phyloP scores from a whole-genome alignment of 169 alveolate genomes.

The Cystoisospora suis region DNA sequence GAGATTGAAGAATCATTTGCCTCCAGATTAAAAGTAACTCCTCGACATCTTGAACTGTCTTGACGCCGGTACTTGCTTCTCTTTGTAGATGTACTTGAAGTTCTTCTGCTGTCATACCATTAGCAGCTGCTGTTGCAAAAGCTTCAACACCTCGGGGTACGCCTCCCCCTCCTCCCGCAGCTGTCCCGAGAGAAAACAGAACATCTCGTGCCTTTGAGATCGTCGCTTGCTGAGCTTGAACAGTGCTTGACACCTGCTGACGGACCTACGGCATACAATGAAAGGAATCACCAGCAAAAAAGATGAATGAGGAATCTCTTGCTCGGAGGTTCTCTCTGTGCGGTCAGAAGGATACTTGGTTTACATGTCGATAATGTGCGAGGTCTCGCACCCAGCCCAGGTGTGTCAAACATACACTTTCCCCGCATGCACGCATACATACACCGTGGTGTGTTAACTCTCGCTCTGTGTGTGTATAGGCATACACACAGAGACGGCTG shows the following conservation, averaged over 20 bases:
- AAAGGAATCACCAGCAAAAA: background rate
- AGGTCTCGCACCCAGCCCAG: too few relatives aligned
- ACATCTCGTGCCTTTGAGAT: conserved; percentile 53
- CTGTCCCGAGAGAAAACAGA: conserved; percentile 42
- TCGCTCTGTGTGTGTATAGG: too few relatives aligned
- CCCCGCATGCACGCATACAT: too few relatives aligned
- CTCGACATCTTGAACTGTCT: conserved; percentile 44
- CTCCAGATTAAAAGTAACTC: conserved; percentile 52
- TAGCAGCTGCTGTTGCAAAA: conserved; percentile 17
- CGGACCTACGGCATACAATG: background rate
- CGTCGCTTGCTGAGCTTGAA: conserved; percentile 34
- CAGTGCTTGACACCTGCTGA: conserved; percentile 52
- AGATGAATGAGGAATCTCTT: background rate
- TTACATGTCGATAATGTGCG: too few relatives aligned
- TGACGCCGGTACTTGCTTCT: conserved; percentile 36
- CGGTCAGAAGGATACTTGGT: too few relatives aligned
- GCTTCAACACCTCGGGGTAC: conserved; percentile 16
- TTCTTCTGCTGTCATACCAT: conserved; percentile 49
- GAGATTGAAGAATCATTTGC: conserved; percentile 33
- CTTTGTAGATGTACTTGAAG: conserved; percentile 30
- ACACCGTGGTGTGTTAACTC: too few relatives aligned
- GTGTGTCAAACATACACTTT: too few relatives aligned
- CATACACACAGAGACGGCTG: background rate
- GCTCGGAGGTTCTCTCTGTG: too few relatives aligned
- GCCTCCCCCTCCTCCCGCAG: conserved; percentile 25